Evolutionary conservation across 2,329 filamentous ascomycete genomes (phyloP).

Genomic region (Teratosphaeria zuluensis): DNA sequence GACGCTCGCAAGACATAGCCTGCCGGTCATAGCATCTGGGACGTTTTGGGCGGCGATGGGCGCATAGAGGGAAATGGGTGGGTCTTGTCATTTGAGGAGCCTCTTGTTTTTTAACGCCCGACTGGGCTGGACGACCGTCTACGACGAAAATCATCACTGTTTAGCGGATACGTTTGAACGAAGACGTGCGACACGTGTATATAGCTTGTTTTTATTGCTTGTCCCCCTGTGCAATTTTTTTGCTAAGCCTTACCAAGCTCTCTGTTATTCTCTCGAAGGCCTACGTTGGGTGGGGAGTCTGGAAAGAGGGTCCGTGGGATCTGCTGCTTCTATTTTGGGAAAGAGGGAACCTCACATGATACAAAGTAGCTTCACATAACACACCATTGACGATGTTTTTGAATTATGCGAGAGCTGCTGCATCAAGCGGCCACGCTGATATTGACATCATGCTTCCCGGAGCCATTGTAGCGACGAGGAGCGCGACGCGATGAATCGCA

Average conservation of each 20-base stretch:
- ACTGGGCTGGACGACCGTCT: not conserved
- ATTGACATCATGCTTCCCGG: too few species aligned
- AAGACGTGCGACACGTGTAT: not conserved
- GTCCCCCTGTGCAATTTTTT: not conserved
- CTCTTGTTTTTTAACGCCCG: not conserved
- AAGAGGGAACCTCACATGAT: too few species aligned
- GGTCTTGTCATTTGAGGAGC: not conserved
- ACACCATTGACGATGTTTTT: too few species aligned
- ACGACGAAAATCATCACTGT: not conserved
- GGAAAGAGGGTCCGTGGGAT: too few species aligned
- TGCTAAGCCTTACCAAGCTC: not conserved
- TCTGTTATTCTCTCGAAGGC: too few species aligned
- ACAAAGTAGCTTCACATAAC: too few species aligned
- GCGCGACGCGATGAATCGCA: too few species aligned
- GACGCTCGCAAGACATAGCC: not conserved
- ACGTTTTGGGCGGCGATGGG: not conserved
- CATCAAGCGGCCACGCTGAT: too few species aligned
- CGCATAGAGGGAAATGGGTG: not conserved
- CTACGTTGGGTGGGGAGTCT: too few species aligned
- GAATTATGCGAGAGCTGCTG: too few species aligned
- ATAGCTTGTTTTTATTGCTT: not conserved
- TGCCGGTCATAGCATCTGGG: not conserved
- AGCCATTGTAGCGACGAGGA: too few species aligned
- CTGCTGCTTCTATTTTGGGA: too few species aligned
- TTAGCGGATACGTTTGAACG: not conserved